Base-by-base conservation (phyloP, 1,284 basidiomycete species). In the Athelia psychrophila region DNA sequence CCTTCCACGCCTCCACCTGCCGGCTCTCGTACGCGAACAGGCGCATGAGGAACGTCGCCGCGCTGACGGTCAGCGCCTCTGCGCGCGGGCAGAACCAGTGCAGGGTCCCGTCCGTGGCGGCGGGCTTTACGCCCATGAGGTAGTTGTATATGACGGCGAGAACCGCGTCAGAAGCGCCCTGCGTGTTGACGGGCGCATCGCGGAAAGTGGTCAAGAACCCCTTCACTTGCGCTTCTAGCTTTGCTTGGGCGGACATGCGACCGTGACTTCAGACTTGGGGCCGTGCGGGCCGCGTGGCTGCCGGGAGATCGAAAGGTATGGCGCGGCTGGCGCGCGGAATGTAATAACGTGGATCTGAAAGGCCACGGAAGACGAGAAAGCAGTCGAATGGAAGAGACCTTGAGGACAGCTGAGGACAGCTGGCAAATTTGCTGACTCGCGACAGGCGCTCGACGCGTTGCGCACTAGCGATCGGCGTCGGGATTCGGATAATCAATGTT, bases 41-140 rank as follows among this genome's bases (percentile, higher is more conserved):
- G 54, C 91, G 81, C 48, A 94, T 73, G 47, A 92, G 77, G 70
- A 92, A 95, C 0, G 81, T 84, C 0, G 93, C 90, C 1, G 85
- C 81, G 50, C 79, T 83, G 5, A 75, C 63, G 0, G 79, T 79
- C 35, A 79, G 68, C 18, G 71, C 60, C 48, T 78, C 69, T 2
- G 85, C 86, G 36, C 73, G 72, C 40, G 69, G 63, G 63, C 89
- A 92, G 61, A 87, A 91, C 88, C 89, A 91, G 59, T 92, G 89
- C 44, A 77, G 55, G 38, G 60, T 58, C 25, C 74, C 74, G 57
- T 77, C 72, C 13, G 63, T 60, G 32, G 64, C 58, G 45, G 64
- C 63, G 46, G 71, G 63, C 3, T 66, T 65, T 0, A 75, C 68
- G 20, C 57, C 64, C 68, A 86, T 77, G 15, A 93, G 73, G 64